A percentile compares a stretch with the other conserved stretches of the same genome.
phyloP scores from a whole-genome alignment of 139 green algal species.

The Haematococcus lacustris region DNA sequence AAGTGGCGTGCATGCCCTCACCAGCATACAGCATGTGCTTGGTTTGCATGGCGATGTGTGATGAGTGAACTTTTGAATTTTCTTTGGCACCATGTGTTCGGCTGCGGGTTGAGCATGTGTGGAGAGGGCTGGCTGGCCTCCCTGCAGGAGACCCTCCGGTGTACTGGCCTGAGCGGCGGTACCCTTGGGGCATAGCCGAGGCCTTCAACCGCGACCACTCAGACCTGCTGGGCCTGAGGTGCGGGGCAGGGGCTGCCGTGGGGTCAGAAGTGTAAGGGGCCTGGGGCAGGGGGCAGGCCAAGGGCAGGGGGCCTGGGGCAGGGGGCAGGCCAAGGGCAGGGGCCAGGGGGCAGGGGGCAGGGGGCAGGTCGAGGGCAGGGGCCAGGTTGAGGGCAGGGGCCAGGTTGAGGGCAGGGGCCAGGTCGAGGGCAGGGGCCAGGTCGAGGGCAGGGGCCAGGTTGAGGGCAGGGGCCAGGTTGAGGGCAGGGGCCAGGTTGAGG shows the following conservation, averaged over 20 bases:
- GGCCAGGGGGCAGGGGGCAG: too few relatives aligned
- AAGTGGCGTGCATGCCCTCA: not conserved
- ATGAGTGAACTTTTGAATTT: not conserved
- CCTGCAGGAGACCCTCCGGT: slow-evolving; percentile 21
- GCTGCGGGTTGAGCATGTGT: not conserved
- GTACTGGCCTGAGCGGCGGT: slow-evolving; percentile 65
- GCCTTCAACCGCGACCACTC: slow-evolving; percentile 73
- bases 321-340: not conserved
- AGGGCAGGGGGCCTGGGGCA: not conserved
- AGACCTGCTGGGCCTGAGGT: slow-evolving; percentile 67
- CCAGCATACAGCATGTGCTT: not conserved
- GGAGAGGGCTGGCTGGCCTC: not conserved
- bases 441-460: too few relatives aligned
- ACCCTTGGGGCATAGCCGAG: slow-evolving; percentile 61
- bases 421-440: too few relatives aligned
- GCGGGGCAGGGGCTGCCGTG: not conserved
- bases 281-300: not conserved
- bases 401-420: too few relatives aligned
- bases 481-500: too few relatives aligned
- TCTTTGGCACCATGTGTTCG: not conserved
- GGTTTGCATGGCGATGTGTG: not conserved
- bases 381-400: too few relatives aligned
- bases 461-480: too few relatives aligned
- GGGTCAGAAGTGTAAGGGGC: too few relatives aligned
- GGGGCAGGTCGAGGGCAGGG: too few relatives aligned